Conservation (phyloP, 345 rosid genomes). For the Corymbia maculata region DNA sequence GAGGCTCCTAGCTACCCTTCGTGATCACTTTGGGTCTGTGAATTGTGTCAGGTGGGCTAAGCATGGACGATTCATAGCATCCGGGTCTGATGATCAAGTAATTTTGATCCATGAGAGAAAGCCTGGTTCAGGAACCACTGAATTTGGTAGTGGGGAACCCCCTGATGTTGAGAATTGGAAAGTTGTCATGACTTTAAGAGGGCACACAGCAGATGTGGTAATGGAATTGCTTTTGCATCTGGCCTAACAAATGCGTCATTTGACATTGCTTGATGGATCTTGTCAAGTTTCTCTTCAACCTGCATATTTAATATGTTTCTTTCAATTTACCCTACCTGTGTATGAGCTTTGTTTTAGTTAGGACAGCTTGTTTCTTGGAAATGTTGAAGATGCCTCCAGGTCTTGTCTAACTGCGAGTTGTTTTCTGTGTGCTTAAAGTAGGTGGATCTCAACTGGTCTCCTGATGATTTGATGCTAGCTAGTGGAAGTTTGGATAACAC, state of each 20-base stretch:
- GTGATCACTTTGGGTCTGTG: slow-evolving; percentile 99
- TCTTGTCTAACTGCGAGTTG: slow-evolving; percentile 17
- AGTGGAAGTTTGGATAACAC: slow-evolving; percentile 99
- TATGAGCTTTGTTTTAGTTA: neutral
- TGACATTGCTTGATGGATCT: neutral
- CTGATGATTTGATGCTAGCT: slow-evolving; percentile 91
- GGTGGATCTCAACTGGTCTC: slow-evolving; percentile 99
- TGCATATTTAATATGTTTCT: neutral
- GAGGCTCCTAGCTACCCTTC: slow-evolving; percentile 91
- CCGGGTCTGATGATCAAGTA: slow-evolving; percentile 96
- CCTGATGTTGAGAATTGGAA: slow-evolving; percentile 99
- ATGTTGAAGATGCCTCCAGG: neutral
- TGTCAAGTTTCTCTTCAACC: neutral
- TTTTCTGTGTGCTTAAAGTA: slow-evolving; percentile 64
- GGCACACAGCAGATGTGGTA: slow-evolving; percentile 99
- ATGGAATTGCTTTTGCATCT: slow-evolving; percentile 7
- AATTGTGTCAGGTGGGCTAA: slow-evolving; percentile 99
- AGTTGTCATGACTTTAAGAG: slow-evolving; percentile 90
- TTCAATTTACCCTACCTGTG: neutral
- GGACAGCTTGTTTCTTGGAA: neutral
- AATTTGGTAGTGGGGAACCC: slow-evolving; percentile 97
- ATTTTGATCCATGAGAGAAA: slow-evolving; percentile 88
- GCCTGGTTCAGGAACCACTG: slow-evolving; percentile 96
- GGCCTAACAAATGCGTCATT: neutral
- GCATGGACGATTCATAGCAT: slow-evolving; percentile 81